Base-by-base conservation (phyloP, 164 flowering plant species). In the Stephania yunnanensis region DNA sequence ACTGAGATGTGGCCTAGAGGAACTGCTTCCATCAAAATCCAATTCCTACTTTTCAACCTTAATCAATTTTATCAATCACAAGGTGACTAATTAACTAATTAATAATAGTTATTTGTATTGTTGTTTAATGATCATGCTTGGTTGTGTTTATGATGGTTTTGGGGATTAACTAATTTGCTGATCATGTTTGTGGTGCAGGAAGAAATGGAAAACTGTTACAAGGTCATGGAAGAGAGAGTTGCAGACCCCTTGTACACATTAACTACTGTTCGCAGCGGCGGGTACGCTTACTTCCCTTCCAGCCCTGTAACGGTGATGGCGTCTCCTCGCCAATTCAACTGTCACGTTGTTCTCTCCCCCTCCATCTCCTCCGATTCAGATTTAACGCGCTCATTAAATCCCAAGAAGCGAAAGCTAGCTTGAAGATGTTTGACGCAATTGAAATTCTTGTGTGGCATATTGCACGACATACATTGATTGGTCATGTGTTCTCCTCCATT, bases 231-330 rank as follows among this genome's bases (percentile, higher is more conserved):
- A 78, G 80, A 79, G 36, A 46, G 72, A 50, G 17, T 74, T 75
- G 76, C 46, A n/a, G 81, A 84, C 25, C 78, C 82, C 1, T 6
- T 74, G 17, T 46, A 75, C 77, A 72, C 65, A 68, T 46, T 73
- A 46, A 68, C 67, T 48, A 50, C 55, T 22, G 65, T 70, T 7
- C 19, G 45, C n/a, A 75, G 80, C 19, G 61, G 48, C 20, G 76
- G 80, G 22, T 63, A 68, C 48, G 36, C 52, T 25, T 76, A 50
- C 72, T 71, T 78, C 71, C 89, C 89, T 68, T 81, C 86, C 42
- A 90, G 92, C 71, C 94, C 94, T 3, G 84, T 80, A 17, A 86
- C 88, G 0, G 91, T 87, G 9, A 45, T 89, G 76, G 74, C 74
- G 44, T 71, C 15, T 42, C 82, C 80, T 36, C 48, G 65, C 15